Conservation (phyloP, 176 grass and related monocot species). For the Typha latifolia region DNA sequence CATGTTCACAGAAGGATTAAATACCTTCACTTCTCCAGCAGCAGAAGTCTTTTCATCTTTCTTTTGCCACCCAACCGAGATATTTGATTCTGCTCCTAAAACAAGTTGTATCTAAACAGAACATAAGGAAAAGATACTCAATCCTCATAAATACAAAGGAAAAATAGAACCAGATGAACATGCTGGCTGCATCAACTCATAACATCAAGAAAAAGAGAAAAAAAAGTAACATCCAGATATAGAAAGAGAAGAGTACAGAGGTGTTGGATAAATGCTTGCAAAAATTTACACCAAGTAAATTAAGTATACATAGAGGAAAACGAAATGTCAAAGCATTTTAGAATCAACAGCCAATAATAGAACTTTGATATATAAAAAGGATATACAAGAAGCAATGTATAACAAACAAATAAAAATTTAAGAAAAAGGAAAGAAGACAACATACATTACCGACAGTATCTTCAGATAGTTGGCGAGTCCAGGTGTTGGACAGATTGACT, state of each 20-base stretch:
- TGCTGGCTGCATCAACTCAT: background rate
- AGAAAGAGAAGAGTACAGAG: too few species aligned
- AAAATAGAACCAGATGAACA: background rate
- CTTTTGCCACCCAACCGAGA: conserved; percentile 92
- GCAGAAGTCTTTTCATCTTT: conserved; percentile 84
- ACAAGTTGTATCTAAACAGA: conserved; percentile 83
- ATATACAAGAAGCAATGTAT: background rate
- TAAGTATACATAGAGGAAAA: too few species aligned
- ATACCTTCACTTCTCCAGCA: conserved; percentile 86
- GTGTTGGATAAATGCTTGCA: too few species aligned
- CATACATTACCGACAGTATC: conserved; percentile 79
- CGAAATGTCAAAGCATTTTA: too few species aligned
- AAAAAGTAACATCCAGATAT: too few species aligned
- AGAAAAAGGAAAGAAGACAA: conserved; percentile 6
- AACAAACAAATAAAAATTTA: background rate
- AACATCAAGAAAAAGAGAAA: too few species aligned
- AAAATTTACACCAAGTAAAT: too few species aligned
- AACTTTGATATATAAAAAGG: too few species aligned
- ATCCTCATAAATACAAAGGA: background rate
- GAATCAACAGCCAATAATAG: too few species aligned
- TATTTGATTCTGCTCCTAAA: conserved; percentile 69
- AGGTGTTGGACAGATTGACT: conserved; percentile 82
- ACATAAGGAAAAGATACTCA: conserved; percentile 9
- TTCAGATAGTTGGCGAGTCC: conserved; percentile 89
- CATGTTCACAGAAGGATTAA: conserved; percentile 11